A percentile compares a stretch with the other conserved stretches of the same genome.
Conservation (phyloP, 2,329 filamentous ascomycete genomes). For the Penicillium sclerotigenum region DNA sequence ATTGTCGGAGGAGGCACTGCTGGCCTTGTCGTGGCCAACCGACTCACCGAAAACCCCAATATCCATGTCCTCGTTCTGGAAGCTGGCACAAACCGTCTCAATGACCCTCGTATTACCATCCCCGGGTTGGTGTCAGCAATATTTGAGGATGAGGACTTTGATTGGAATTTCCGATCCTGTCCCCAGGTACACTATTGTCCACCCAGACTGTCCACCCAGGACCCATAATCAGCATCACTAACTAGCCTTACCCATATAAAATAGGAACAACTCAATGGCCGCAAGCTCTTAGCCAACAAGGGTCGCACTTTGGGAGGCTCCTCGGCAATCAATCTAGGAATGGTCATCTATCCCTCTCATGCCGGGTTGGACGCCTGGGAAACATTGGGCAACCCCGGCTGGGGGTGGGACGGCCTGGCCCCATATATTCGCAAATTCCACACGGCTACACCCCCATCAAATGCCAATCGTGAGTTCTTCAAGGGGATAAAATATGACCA, state of each 20-base stretch:
- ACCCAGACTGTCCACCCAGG: too few relatives aligned
- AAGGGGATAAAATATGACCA: conserved; percentile 2
- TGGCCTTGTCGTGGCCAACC: conserved; percentile 27
- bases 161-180: conserved; percentile 16
- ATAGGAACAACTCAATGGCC: conserved; percentile 34
- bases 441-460: conserved; percentile 18
- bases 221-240: too few relatives aligned
- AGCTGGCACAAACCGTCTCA: conserved; percentile 18
- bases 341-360: conserved; percentile 19
- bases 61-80: conserved; percentile 25
- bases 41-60: conserved; percentile 25
- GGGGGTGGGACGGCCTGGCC: conserved; percentile 44
- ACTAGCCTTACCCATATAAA: background rate
- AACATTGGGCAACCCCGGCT: conserved; percentile 45
- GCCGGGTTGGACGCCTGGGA: conserved; percentile 47
- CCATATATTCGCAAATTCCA: conserved; percentile 50
- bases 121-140: too few relatives aligned
- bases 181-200: too few relatives aligned
- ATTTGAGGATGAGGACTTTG: too few relatives aligned
- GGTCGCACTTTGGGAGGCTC: conserved; percentile 51
- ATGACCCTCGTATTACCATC: too few relatives aligned
- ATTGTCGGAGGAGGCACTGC: conserved; percentile 30
- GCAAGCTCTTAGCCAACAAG: conserved; percentile 41
- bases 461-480: background rate
- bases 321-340: conserved; percentile 44